phyloP scores from a whole-genome alignment of 164 flowering plant genomes.

The Warburgia ugandensis region DNA sequence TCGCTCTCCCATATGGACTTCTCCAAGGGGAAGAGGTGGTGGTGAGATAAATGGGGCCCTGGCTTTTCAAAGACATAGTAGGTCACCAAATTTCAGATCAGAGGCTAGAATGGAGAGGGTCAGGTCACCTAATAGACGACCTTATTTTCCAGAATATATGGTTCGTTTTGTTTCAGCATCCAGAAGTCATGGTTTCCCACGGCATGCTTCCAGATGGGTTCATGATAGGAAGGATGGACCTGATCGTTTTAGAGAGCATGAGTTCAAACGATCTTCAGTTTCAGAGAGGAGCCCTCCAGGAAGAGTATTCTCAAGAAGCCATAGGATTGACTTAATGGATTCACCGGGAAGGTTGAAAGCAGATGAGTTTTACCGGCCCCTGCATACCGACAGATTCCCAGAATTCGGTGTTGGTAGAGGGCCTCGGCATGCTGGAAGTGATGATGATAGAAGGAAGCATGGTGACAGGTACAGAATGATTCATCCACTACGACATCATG shows the following conservation, averaged over 20 bases:
- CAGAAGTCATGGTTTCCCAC: constrained; percentile 28
- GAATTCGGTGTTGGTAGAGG: constrained; percentile 27
- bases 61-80: constrained; percentile 21
- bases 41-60: constrained; percentile 11
- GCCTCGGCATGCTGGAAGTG: constrained; percentile 22
- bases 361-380: constrained; percentile 29
- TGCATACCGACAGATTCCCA: constrained; percentile 32
- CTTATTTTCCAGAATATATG: constrained; percentile 21
- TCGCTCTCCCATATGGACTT: constrained; percentile 39
- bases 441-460: constrained; percentile 31
- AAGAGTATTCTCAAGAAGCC: constrained; percentile 20
- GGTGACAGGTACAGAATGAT: constrained; percentile 21
- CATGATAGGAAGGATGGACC: constrained; percentile 24
- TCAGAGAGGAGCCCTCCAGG: constrained; percentile 33
- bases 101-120: constrained; percentile 23
- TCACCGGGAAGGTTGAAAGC: constrained; percentile 28
- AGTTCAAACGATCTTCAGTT: constrained; percentile 18
- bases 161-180: constrained; percentile 24
- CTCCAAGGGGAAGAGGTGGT: constrained; percentile 25
- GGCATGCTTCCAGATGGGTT: constrained; percentile 26
- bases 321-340: constrained; percentile 25
- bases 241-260: constrained; percentile 27
- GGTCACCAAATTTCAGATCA: constrained; percentile 37
- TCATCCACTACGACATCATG: constrained; percentile 21
- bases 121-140: constrained; percentile 30